Evolutionary conservation across 2,329 filamentous ascomycete species (phyloP).

Genomic region (Penicillium janthinellum): DNA sequence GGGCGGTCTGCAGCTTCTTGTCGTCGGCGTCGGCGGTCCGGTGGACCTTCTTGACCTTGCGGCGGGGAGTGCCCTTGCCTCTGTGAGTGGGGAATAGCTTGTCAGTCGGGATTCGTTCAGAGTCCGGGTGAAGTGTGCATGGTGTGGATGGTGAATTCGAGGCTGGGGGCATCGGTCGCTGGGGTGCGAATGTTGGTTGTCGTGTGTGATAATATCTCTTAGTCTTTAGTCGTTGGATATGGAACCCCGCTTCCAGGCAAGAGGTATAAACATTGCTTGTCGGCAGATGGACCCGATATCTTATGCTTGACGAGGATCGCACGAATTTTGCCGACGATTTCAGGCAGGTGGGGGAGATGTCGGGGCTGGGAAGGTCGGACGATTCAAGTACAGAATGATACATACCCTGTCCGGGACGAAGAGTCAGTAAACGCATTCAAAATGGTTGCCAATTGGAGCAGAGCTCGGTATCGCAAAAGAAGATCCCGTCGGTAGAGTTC

Average conservation of each 20-base stretch:
- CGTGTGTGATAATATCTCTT: not conserved
- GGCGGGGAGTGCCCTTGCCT: slow-evolving; percentile 96
- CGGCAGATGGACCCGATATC: not conserved
- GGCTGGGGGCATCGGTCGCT: not conserved
- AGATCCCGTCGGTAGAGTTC: not conserved
- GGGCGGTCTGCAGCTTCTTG: slow-evolving; percentile 96
- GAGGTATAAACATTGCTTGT: not conserved
- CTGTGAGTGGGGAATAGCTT: slow-evolving; percentile 48
- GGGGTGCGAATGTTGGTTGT: not conserved
- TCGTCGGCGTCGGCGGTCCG: slow-evolving; percentile 91
- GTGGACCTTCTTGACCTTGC: slow-evolving; percentile 98
- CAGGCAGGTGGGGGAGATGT: not conserved
- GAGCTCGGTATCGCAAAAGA: not conserved
- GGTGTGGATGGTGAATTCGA: slow-evolving; percentile 1
- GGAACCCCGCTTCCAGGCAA: not conserved
- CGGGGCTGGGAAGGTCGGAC: not conserved
- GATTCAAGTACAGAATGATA: slow-evolving; percentile 19
- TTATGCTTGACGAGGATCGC: not conserved
- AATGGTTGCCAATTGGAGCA: not conserved
- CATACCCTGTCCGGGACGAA: slow-evolving; percentile 29
- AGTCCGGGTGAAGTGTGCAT: not conserved
- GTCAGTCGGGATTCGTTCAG: slow-evolving; percentile 11
- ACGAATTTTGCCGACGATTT: slow-evolving; percentile 4
- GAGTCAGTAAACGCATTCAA: slow-evolving; percentile 19
- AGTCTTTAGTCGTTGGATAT: not conserved